Percentiles rank a stretch among this genome's conserved stretches.
These are phyloP conservation scores for Colletotrichum tropicicola DNA, from an alignment of 2,329 filamentous ascomycete species.

Conservation along the genomic window DNA sequence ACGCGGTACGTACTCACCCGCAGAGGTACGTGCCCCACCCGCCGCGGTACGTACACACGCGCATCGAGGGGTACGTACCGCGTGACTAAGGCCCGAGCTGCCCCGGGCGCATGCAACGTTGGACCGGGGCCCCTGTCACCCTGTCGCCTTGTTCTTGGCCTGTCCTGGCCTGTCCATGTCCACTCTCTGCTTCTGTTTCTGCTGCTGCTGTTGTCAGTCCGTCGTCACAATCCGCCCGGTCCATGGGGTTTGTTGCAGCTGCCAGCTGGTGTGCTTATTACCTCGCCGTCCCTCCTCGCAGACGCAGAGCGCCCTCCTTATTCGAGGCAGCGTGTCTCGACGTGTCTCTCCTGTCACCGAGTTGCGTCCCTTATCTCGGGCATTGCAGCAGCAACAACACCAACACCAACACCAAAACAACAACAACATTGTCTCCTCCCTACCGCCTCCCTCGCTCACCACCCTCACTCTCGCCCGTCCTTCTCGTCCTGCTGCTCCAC, in stretches of 20 bases:
- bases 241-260: too few species aligned
- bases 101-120: constrained; percentile 28
- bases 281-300: not conserved
- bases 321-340: not conserved
- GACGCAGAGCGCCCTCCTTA: not conserved
- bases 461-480: too few species aligned
- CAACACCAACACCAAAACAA: not conserved
- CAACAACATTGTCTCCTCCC: not conserved
- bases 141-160: constrained; percentile 6
- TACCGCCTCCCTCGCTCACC: not conserved
- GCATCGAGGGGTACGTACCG: not conserved
- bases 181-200: not conserved
- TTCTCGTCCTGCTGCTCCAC: too few species aligned
- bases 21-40: too few species aligned
- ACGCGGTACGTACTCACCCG: not conserved
- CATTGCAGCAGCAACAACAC: not conserved
- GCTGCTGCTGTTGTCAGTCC: not conserved
- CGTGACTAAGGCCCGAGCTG: constrained; percentile 8
- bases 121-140: constrained; percentile 19
- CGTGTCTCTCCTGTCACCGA: not conserved
- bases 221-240: constrained; percentile 21
- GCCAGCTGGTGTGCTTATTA: not conserved
- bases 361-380: constrained; percentile 13
- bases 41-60: not conserved
- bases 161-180: not conserved